Evolutionary conservation across 2,329 filamentous ascomycete genomes (phyloP), one percentile per base, ranked within the genome.

Genomic region (Claviceps quebecensis): DNA sequence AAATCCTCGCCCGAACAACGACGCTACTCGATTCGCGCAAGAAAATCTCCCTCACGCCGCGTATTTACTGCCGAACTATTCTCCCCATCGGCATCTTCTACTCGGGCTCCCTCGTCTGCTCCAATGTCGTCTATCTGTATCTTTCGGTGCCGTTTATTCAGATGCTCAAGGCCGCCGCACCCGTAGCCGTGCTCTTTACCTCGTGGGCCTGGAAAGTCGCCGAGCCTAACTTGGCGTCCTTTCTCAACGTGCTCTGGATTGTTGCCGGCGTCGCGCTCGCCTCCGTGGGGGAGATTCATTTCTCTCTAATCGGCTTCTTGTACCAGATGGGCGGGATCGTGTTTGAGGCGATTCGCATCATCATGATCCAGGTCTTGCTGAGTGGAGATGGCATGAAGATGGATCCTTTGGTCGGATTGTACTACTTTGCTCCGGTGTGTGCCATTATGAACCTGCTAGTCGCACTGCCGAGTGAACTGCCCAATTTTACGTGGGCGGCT

Each of bases 351-450:
- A 76, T 86, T 55, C 83, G 87, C 54, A 72, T 93, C 56, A 83
- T 89, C 69, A 87, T 94, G 85, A 86, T 93, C 52, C 84, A 94
- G 70, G 81, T 84, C 54, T 75, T 95, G 59, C 78, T 95, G 49
- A 86, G 81, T 63, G 82, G 77, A 37, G 77, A 84, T 48, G 86
- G 88, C 45, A 66, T 86, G 71, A 87, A 87, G 73, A 93, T 94
- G 87, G 86, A 93, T 62, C 87, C 87, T 38, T 76, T 95, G 38
- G 87, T 93, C 55, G 87, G 86, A 36, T 77, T 94, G 22, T 94
- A 94, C 75, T 94, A 94, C 73, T 94, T 87, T 63, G 88, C 87
- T 0, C 87, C 87, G 5, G 82, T 88, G 47, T 94, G 87, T 68
- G 85, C 86, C 47, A 68, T 83, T 60, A 88, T 89, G 81, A 94